Evolutionary conservation across 2,329 filamentous ascomycete genomes (phyloP), one percentile per base, ranked within the genome.

Genomic region (Apiospora pterosperma): DNA sequence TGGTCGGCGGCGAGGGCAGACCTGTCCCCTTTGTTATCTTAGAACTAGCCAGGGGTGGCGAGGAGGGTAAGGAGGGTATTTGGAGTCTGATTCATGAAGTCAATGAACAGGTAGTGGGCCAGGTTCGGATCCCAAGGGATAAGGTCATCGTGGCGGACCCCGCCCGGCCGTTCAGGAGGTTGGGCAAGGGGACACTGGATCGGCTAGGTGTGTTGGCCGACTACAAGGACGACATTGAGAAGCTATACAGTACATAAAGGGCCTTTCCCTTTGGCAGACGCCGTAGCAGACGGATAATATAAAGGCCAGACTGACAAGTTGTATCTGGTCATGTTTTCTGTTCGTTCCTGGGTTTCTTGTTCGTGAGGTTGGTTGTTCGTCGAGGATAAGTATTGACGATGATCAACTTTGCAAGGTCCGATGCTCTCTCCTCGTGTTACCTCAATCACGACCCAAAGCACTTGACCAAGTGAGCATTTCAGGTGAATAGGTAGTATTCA

Each of bases 111-210:
- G n/a, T 38, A 6, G 61, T 60, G 34, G 59, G 59, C 41, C 59
- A 64, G 11, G 41, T 64, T 14, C 58, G 48, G 2, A 61, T 64
- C 12, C 63, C 59, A 12, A 23, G 31, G 16, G 34, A 64, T 19
- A 64, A 64, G 21, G 34, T 62, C 7, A 41, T 64, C 19, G 34
- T 64, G 8, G 59, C 63, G 21, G 63, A 61, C 36, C 5, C 31
- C 2, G 41, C 16, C 0, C 48, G 42, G 36, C 63, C 63, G 23
- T 44, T 62, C 31, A 52, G 36, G 42, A 41, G 41, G 44, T 44
- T 64, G 59, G 42, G 42, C 21, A 64, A 64, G 41, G 63, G 63
- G 21, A 64, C 63, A 2, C 41, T 64, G 21, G 59, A 64, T 14
- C 39, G 63, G 25, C 58, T 44, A 41, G 36, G 59, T 6, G 61